These are phyloP conservation scores for Bipolaris cookei DNA, from an alignment of 2,329 filamentous ascomycete species.

Conservation along the genomic window DNA sequence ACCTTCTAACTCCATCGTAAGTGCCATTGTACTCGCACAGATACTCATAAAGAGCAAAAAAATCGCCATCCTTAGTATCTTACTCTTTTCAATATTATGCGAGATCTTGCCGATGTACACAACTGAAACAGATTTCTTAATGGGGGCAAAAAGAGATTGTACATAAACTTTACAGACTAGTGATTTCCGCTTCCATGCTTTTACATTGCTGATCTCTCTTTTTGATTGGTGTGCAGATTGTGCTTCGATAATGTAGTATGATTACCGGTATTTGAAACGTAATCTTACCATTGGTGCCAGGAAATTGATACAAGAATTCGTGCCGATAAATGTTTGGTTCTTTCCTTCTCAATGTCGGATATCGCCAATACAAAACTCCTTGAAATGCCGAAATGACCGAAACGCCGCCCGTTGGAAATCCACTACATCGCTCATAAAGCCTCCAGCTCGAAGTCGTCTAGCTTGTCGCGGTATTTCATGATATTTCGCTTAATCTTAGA, in stretches of 20 bases:
- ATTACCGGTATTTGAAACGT: background rate
- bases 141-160: no score
- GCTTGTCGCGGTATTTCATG: constrained; percentile 89
- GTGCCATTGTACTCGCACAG: no score
- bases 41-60: no score
- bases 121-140: no score
- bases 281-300: background rate
- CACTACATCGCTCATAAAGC: constrained; percentile 24
- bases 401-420: constrained; percentile 32
- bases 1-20: no score
- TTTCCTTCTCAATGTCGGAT: constrained; percentile 8
- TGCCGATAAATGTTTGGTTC: background rate
- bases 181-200: background rate
- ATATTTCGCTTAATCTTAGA: constrained; percentile 98
- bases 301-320: background rate
- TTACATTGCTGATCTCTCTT: no score
- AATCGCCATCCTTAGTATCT: no score
- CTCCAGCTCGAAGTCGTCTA: constrained; percentile 90
- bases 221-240: background rate
- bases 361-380: constrained; percentile 24
- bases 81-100: no score
- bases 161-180: no score
- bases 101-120: no score
- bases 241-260: background rate
- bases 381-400: constrained; percentile 22